Evolutionary conservation across 805 yeast species (phyloP).

Genomic region (Metschnikowia santaceciliae): DNA sequence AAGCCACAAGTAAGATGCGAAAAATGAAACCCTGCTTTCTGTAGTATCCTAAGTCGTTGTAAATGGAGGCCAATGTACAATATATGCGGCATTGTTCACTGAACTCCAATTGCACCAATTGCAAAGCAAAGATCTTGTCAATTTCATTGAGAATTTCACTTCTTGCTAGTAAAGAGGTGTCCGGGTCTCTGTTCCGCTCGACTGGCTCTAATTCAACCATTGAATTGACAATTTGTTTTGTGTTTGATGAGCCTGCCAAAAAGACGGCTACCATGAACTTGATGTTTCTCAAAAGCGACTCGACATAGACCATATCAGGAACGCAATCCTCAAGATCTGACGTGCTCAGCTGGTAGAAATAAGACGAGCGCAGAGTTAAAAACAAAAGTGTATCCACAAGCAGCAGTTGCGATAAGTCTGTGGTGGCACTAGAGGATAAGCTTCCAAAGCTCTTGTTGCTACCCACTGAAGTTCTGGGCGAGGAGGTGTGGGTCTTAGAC

Average conservation of each 20-base stretch:
- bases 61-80: conserved; percentile 61
- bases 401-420: conserved; percentile 28
- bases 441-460: conserved; percentile 23
- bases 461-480: conserved; percentile 35
- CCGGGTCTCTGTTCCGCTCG: not conserved
- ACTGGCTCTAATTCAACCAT: conserved; percentile 30
- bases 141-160: conserved; percentile 42
- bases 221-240: conserved; percentile 36
- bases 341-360: conserved; percentile 42
- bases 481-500: conserved; percentile 13
- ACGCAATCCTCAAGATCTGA: conserved; percentile 66
- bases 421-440: conserved; percentile 22
- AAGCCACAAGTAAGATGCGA: conserved; percentile 55
- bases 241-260: conserved; percentile 42
- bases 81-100: conserved; percentile 59
- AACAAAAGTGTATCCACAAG: conserved; percentile 32
- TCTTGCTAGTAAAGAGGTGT: conserved; percentile 20
- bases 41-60: conserved; percentile 52
- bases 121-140: conserved; percentile 33
- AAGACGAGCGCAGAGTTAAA: conserved; percentile 25
- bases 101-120: conserved; percentile 31
- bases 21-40: conserved; percentile 71
- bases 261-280: conserved; percentile 55
- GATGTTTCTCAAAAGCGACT: conserved; percentile 59
- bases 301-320: conserved; percentile 78